These are phyloP conservation scores for Saturnispora saitoi DNA, from an alignment of 805 yeast genomes.

Conservation along the genomic window DNA sequence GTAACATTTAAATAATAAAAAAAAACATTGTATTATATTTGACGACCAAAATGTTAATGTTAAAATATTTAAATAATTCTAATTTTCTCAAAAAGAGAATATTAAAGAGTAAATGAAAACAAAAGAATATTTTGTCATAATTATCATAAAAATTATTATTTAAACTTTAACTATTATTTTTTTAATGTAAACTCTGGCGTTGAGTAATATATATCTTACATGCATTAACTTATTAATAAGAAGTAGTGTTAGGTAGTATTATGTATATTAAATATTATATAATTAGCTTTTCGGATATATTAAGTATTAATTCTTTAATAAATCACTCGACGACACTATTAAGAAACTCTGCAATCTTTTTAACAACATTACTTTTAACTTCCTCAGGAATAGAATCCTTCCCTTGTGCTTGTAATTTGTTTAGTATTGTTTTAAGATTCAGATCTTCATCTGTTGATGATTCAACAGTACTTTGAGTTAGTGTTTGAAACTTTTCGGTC, in stretches of 20 bases:
- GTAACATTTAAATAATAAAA: slow-evolving; percentile 7
- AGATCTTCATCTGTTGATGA: slow-evolving; percentile 16
- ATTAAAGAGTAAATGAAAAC: background rate
- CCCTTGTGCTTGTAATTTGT: slow-evolving; percentile 56
- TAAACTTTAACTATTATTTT: too few relatives aligned
- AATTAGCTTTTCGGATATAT: too few relatives aligned
- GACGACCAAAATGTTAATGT: background rate
- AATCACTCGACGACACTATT: slow-evolving; percentile 37
- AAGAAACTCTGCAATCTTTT: slow-evolving; percentile 50
- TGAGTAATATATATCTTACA: too few relatives aligned
- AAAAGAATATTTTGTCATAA: background rate
- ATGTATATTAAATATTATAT: too few relatives aligned
- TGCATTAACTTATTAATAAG: too few relatives aligned
- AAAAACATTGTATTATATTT: background rate
- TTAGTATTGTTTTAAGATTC: slow-evolving; percentile 44
- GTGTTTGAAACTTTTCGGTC: slow-evolving; percentile 62
- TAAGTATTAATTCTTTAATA: background rate
- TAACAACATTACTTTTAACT: slow-evolving; percentile 51
- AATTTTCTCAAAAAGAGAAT: background rate
- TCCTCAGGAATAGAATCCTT: slow-evolving; percentile 58
- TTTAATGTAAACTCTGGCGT: too few relatives aligned
- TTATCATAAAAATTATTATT: too few relatives aligned
- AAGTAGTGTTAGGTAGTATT: too few relatives aligned
- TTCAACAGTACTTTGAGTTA: slow-evolving; percentile 41
- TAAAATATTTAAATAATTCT: background rate